Base-by-base conservation (phyloP, 1,284 basidiomycete species). In the Neonothopanus nambi region DNA sequence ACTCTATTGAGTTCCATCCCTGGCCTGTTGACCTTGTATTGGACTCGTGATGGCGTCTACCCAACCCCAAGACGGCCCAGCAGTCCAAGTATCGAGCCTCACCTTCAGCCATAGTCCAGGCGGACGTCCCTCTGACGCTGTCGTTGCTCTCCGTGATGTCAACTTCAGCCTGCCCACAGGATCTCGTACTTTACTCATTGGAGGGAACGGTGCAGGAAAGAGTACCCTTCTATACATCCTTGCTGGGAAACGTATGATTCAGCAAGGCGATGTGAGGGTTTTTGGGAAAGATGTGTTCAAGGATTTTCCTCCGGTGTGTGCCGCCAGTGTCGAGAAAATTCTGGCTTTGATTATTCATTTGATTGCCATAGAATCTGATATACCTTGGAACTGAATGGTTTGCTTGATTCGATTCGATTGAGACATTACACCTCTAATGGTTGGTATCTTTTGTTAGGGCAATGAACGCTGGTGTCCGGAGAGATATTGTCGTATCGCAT, bases 401-500 rank as follows among this genome's bases (percentile, higher is more conserved):
- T 42, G 78, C 73, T 20, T 26, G 18, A 77, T 73, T 18, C 26
- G 15, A 28, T 17, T 38, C 36, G 3, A 7, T 20, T 33, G 21
- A n/a, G 30, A 18, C 33, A 12, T 33, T 52, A 13, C 24, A 30
- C 8, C 17, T 9, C 15, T 23, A n/a, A 28, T 21, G 5, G 8
- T 18, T n/a, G n/a, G n/a, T n/a, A n/a, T n/a, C n/a, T n/a, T n/a
- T n/a, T n/a, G n/a, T n/a, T 62, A 89, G 93, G 93, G 93, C 94
- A 4, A 91, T 91, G 85, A 98, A 98, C 72, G 95, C 95, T 1
- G 95, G 98, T 48, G 96, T 99, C 2, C 84, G 95, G 36, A 80
- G 90, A 3, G 95, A 97, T 69, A 94, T 97, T 55, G 76, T 86
- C 38, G 95, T 98, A 3, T 87, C 90, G 6, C 78, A 87, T 56